Evolutionary conservation across 768 basidiomycete species (phyloP).

Genomic region (Lyophyllum atratum): DNA sequence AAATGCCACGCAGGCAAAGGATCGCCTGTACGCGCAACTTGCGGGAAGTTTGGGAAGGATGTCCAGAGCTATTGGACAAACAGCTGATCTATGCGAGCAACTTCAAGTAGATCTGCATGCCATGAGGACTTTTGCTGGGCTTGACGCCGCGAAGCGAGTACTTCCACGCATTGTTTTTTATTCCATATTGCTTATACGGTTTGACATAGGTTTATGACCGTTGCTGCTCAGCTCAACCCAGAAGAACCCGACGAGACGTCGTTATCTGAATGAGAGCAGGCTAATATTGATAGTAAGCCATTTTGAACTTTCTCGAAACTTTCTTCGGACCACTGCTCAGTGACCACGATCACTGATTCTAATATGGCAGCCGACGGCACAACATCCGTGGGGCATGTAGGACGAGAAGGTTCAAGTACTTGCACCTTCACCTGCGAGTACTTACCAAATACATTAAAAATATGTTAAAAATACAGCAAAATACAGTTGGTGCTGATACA

Average conservation of each 20-base stretch:
- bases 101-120: conserved; percentile 75
- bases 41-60: conserved; percentile 68
- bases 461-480: not conserved
- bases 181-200: not conserved
- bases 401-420: too few species aligned
- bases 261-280: not conserved
- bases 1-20: conserved; percentile 76
- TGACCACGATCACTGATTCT: too few species aligned
- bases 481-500: not conserved
- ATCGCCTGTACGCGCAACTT: conserved; percentile 78
- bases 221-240: conserved; percentile 40
- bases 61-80: conserved; percentile 66
- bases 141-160: conserved; percentile 81
- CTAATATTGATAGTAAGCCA: not conserved
- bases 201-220: conserved; percentile 40
- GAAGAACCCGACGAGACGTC: conserved; percentile 25
- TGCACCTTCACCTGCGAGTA: too few species aligned
- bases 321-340: not conserved
- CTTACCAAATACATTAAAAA: too few species aligned
- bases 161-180: not conserved
- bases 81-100: conserved; percentile 76
- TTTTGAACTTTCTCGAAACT: not conserved
- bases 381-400: too few species aligned
- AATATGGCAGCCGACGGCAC: too few species aligned
- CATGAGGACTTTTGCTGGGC: conserved; percentile 77